These are phyloP conservation scores for Colletotrichum sp. DNA, from an alignment of 2,329 filamentous ascomycete genomes.

Conservation along the genomic window DNA sequence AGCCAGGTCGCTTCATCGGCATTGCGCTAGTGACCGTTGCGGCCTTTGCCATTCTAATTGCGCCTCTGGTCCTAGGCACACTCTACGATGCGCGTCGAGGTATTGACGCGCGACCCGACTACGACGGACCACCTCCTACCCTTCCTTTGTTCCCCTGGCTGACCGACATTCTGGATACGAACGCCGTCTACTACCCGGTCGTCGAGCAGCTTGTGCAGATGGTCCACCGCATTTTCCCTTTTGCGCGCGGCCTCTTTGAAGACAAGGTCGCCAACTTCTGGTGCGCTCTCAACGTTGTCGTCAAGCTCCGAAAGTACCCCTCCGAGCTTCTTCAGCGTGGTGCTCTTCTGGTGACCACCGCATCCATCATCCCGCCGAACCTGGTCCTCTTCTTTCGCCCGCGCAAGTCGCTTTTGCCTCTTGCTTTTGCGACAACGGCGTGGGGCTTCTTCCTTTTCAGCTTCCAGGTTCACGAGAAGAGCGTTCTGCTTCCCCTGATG, in stretches of 20 bases:
- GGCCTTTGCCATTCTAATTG: constrained; percentile 76
- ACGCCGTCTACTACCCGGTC: constrained; percentile 75
- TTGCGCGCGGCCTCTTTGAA: constrained; percentile 94
- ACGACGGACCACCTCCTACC: constrained; percentile 64
- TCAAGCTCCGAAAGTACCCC: constrained; percentile 84
- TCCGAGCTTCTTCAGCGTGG: constrained; percentile 74
- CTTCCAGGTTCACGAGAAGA: constrained; percentile 99
- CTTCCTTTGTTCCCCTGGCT: constrained; percentile 68
- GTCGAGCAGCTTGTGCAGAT: constrained; percentile 83
- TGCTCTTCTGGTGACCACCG: constrained; percentile 76
- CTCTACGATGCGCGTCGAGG: constrained; percentile 71
- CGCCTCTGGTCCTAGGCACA: constrained; percentile 77
- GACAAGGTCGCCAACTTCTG: constrained; percentile 99
- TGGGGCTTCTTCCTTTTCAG: constrained; percentile 99
- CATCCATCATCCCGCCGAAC: constrained; percentile 80
- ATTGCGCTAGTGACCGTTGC: constrained; percentile 76
- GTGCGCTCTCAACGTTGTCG: constrained; percentile 88
- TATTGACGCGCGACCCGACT: constrained; percentile 60
- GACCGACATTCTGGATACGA: constrained; percentile 62
- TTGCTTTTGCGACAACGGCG: constrained; percentile 81
- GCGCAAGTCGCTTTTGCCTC: constrained; percentile 76
- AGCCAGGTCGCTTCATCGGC: constrained; percentile 70
- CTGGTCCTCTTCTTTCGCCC: constrained; percentile 80
- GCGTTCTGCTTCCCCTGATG: constrained; percentile 87
- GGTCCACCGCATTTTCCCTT: constrained; percentile 93